These are phyloP conservation scores for Phaeotremella fagi DNA, from an alignment of 768 basidiomycete genomes.

Conservation along the genomic window DNA sequence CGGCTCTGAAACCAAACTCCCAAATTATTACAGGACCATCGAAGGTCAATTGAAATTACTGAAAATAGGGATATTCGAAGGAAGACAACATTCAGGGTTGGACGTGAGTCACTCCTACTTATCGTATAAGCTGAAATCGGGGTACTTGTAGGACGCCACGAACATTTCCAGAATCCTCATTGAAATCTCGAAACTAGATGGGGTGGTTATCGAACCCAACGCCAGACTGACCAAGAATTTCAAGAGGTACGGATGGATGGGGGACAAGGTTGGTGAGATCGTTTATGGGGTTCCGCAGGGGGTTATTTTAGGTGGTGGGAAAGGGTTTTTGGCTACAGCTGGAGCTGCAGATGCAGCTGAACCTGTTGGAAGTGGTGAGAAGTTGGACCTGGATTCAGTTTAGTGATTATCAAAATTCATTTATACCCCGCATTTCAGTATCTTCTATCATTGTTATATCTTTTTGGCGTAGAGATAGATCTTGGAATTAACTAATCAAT, in stretches of 20 bases:
- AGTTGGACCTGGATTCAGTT: too few species aligned
- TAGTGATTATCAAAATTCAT: too few species aligned
- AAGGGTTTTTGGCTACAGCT: not conserved
- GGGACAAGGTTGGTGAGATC: not conserved
- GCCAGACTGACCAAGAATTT: slow-evolving; percentile 6
- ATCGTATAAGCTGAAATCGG: slow-evolving; percentile 6
- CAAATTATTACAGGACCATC: slow-evolving; percentile 54
- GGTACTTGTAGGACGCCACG: slow-evolving; percentile 64
- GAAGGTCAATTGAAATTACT: slow-evolving; percentile 70
- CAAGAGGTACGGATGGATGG: not conserved
- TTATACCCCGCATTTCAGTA: too few species aligned
- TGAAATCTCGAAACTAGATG: slow-evolving; percentile 68
- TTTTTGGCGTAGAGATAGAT: too few species aligned
- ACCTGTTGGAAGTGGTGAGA: too few species aligned
- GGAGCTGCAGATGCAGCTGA: too few species aligned
- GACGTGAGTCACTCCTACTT: slow-evolving; percentile 59
- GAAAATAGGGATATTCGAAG: slow-evolving; percentile 68
- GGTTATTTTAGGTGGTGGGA: not conserved
- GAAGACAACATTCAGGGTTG: slow-evolving; percentile 80
- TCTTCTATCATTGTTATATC: too few species aligned
- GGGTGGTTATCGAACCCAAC: slow-evolving; percentile 68
- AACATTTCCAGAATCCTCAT: slow-evolving; percentile 78
- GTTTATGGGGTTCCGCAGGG: not conserved
- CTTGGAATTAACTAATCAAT: too few species aligned
- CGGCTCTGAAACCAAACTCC: slow-evolving; percentile 5